Evolutionary conservation across 2,329 filamentous ascomycete genomes (phyloP).

Genomic region (Fusarium odoratissimum): DNA sequence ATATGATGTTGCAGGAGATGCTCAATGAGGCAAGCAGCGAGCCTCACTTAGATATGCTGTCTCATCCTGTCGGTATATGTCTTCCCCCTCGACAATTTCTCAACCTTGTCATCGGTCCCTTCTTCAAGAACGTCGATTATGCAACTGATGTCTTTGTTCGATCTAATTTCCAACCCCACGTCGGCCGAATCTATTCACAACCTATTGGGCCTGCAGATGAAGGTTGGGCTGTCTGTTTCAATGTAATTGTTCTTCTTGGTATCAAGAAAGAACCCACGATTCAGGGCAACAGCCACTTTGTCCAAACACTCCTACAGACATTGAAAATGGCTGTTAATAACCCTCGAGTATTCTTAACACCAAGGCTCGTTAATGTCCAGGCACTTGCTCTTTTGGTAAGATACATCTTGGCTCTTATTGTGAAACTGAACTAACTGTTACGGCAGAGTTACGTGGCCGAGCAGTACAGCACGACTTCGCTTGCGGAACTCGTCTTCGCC

Average conservation of each 20-base stretch:
- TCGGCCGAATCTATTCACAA: constrained; percentile 42
- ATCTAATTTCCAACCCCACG: constrained; percentile 37
- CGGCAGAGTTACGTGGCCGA: constrained; percentile 42
- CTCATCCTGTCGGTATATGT: constrained; percentile 25
- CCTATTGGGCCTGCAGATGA: constrained; percentile 37
- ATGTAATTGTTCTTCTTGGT: constrained; percentile 40
- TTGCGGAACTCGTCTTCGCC: constrained; percentile 43
- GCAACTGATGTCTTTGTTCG: constrained; percentile 42
- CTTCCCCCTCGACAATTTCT: constrained; percentile 44
- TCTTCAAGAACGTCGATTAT: constrained; percentile 42
- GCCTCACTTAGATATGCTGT: constrained; percentile 38
- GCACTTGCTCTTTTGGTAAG: constrained; percentile 43
- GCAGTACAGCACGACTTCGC: constrained; percentile 41
- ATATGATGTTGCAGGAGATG: constrained; percentile 38
- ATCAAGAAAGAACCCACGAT: constrained; percentile 40
- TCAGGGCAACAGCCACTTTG: constrained; percentile 41
- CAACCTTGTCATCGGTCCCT: constrained; percentile 40
- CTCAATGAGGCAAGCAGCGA: constrained; percentile 36
- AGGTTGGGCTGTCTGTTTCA: constrained; percentile 44
- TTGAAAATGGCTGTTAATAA: constrained; percentile 45
- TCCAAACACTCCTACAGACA: constrained; percentile 42
- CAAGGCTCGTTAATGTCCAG: constrained; percentile 43
- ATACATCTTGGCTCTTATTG: too few species aligned
- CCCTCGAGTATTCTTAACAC: constrained; percentile 41
- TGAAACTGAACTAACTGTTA: not conserved